Conservation (phyloP, 2,329 filamentous ascomycete species). For the Ophiosphaerella herpotricha region DNA sequence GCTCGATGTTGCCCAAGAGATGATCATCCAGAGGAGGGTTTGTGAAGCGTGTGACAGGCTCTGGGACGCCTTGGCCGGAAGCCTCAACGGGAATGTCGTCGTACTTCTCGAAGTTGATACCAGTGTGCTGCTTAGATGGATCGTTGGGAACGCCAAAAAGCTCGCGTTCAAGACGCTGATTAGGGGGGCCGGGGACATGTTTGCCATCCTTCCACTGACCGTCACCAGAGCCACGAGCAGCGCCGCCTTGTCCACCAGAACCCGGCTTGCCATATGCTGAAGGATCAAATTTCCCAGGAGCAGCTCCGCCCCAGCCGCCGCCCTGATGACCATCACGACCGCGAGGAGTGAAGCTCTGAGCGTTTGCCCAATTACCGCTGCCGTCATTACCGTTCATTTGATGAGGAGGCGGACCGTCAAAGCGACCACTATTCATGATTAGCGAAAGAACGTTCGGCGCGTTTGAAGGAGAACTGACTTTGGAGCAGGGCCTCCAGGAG, state of each 20-base stretch:
- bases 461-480: conserved; percentile 23
- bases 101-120: conserved; percentile 99
- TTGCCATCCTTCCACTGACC: conserved; percentile 97
- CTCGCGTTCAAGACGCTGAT: conserved; percentile 90
- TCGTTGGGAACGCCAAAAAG: conserved; percentile 92
- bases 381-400: conserved; percentile 62
- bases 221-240: conserved; percentile 84
- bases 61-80: conserved; percentile 89
- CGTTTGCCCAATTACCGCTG: conserved; percentile 62
- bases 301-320: conserved; percentile 46
- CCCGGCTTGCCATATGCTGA: conserved; percentile 65
- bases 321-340: conserved; percentile 39
- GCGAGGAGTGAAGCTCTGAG: conserved; percentile 62
- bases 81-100: conserved; percentile 99
- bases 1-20: conserved; percentile 87
- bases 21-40: conserved; percentile 96
- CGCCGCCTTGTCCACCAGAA: conserved; percentile 55
- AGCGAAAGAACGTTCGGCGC: conserved; percentile 9
- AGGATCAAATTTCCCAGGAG: conserved; percentile 61
- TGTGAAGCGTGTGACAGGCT: conserved; percentile 86
- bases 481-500: conserved; percentile 11
- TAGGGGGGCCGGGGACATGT: conserved; percentile 87
- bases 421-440: conserved; percentile 34
- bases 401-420: conserved; percentile 33
- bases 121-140: conserved; percentile 91